These are phyloP conservation scores for Waltergamsia citrina DNA, from an alignment of 2,329 filamentous ascomycete species.

Conservation along the genomic window DNA sequence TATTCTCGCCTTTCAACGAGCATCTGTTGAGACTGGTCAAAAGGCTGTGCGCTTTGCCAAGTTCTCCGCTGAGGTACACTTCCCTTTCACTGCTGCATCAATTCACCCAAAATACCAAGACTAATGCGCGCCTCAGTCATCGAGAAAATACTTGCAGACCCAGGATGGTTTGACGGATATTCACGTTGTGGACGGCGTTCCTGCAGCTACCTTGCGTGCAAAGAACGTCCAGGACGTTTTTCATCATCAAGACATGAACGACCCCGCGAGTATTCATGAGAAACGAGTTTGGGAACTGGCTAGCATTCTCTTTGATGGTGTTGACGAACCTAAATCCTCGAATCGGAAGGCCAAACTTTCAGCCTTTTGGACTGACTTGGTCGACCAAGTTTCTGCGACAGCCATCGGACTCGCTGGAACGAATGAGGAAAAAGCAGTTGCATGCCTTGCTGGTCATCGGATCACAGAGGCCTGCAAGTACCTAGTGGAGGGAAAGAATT, in stretches of 20 bases:
- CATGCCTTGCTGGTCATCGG: constrained; percentile 68
- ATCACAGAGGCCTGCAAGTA: constrained; percentile 75
- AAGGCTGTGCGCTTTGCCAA: constrained; percentile 57
- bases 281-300: constrained; percentile 77
- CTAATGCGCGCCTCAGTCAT: constrained; percentile 29
- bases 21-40: constrained; percentile 50
- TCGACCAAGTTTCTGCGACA: constrained; percentile 48
- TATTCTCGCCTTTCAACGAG: constrained; percentile 21
- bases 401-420: constrained; percentile 50
- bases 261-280: constrained; percentile 49
- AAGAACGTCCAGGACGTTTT: constrained; percentile 25
- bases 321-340: constrained; percentile 27
- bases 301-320: constrained; percentile 76
- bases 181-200: constrained; percentile 44
- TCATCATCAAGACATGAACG: constrained; percentile 28
- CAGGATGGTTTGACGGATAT: constrained; percentile 50
- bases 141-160: constrained; percentile 40
- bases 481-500: constrained; percentile 66
- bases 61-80: constrained; percentile 44
- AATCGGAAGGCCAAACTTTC: constrained; percentile 56
- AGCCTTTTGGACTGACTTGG: constrained; percentile 54
- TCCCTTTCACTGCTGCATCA: neutral
- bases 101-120: neutral
- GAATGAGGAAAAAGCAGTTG: constrained; percentile 75
- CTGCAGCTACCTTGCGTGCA: constrained; percentile 41